Evolutionary conservation across 192 early-diverging fungal genomes (phyloP), one percentile per base, ranked within the genome.

Genomic region (Umbelopsis isabellina): DNA sequence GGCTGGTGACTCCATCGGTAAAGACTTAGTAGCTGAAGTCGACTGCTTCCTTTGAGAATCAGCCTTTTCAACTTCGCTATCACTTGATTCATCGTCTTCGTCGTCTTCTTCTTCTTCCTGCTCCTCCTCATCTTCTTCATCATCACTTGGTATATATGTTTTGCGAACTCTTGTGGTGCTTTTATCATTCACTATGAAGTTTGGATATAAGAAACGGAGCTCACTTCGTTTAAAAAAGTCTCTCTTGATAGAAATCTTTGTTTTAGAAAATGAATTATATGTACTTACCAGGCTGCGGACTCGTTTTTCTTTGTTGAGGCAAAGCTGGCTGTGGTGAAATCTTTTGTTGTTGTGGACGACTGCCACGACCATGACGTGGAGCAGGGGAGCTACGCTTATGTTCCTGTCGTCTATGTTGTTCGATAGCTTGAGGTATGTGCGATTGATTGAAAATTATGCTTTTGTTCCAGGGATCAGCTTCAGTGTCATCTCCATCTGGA

Each of bases 381-480:
- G 35, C 35, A 41, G 25, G 66, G 9, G 49, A 33, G 23, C 33
- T n/a, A 65, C 55, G 35, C 18, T 30, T 25, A 13, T 33, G 65
- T 58, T 13, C 16, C 33, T 61, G 55, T 7, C 30, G 13, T 61
- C 33, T 61, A 30, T 35, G 30, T n/a, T 61, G 55, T 25, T 61
- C 55, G 30, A 61, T 61, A 33, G 55, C 55, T 35, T 61, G 30
- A 16, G 55, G 55, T 37, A 61, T 61, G 12, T 61, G 55, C 15
- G 55, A 61, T n/a, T 61, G 55, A 25, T 61, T 25, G 25, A 61
- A 61, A 21, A 79, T 79, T 21, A 79, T 52, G 51, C 73, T 75
- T 33, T 79, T 79, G 20, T 48, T 33, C 77, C 77, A 79, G 37
- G 73, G 73, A 33, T 79, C 77, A 44, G 69, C 67, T 10, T 69